phyloP scores from a whole-genome alignment of 805 yeast species.

The Metschnikowia cubensis region DNA sequence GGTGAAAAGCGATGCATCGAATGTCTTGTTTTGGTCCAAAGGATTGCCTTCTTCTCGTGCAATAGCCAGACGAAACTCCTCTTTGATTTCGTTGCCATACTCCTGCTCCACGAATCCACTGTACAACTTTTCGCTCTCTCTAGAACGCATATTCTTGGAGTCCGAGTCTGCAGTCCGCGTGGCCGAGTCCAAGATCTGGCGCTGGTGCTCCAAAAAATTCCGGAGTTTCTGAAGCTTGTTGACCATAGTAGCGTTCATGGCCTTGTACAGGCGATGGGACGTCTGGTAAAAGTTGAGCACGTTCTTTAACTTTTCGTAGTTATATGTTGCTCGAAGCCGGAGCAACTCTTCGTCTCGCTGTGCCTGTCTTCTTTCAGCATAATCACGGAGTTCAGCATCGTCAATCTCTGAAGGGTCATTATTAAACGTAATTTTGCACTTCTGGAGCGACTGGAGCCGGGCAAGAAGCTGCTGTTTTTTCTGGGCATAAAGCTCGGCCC shows the following conservation, averaged over 20 bases:
- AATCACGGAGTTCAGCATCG: conserved; percentile 28
- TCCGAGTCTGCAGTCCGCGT: conserved; percentile 19
- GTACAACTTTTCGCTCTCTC: conserved; percentile 27
- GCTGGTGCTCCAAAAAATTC: conserved; percentile 37
- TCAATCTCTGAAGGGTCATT: conserved; percentile 14
- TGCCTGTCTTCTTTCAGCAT: conserved; percentile 18
- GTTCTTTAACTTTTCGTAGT: conserved; percentile 31
- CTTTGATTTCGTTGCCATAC: conserved; percentile 28
- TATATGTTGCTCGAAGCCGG: conserved; percentile 26
- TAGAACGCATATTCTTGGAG: conserved; percentile 12
- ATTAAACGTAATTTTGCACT: conserved; percentile 24
- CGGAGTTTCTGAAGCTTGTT: conserved; percentile 38
- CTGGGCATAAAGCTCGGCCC: conserved; percentile 19
- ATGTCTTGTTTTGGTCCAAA: conserved; percentile 2
- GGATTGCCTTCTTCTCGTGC: conserved; percentile 14
- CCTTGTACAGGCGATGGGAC: conserved; percentile 32
- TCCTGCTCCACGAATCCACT: conserved; percentile 27
- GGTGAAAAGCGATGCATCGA: conserved; percentile 12
- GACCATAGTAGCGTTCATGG: conserved; percentile 24
- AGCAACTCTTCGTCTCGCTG: conserved; percentile 32
- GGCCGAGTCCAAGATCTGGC: conserved; percentile 15
- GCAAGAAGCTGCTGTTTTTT: conserved; percentile 24
- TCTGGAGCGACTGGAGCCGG: conserved; percentile 23
- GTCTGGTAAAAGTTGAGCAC: conserved; percentile 34
- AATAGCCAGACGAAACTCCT: conserved; percentile 18